Percentiles rank a stretch among this genome's conserved stretches.
phyloP scores from a whole-genome alignment of 805 yeast genomes.

The Peterozyma toletana region DNA sequence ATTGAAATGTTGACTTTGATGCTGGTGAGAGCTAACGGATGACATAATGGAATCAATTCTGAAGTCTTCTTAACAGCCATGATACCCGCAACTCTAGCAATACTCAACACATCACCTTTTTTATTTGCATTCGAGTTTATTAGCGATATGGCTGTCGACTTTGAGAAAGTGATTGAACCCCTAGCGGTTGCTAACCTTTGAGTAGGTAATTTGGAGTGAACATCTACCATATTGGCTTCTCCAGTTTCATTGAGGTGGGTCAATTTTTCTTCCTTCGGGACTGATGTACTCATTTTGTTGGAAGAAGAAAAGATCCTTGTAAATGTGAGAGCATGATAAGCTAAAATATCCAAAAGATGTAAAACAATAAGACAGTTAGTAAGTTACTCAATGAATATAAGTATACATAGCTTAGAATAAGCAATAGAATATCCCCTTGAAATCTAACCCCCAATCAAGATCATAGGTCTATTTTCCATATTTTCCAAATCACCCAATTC shows the following conservation, averaged over 20 bases:
- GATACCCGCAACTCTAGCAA: slow-evolving; percentile 42
- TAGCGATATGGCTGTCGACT: slow-evolving; percentile 20
- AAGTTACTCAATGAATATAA: background rate
- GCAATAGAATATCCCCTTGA: background rate
- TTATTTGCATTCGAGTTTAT: slow-evolving; percentile 30
- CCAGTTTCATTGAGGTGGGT: slow-evolving; percentile 9
- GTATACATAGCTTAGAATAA: background rate
- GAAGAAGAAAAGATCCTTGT: too few species aligned
- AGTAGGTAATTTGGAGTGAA: slow-evolving; percentile 30
- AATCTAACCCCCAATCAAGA: slow-evolving; percentile 44
- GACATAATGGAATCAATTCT: slow-evolving; percentile 42
- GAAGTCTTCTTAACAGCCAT: slow-evolving; percentile 44
- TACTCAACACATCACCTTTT: slow-evolving; percentile 45
- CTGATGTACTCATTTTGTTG: too few species aligned
- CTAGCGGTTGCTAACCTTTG: slow-evolving; percentile 34
- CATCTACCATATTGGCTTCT: slow-evolving; percentile 39
- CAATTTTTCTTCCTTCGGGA: background rate
- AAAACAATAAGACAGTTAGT: too few species aligned
- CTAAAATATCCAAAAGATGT: too few species aligned
- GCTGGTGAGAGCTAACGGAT: slow-evolving; percentile 36
- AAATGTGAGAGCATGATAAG: too few species aligned
- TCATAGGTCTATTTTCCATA: slow-evolving; percentile 48
- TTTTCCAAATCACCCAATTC: slow-evolving; percentile 38
- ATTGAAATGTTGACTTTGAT: slow-evolving; percentile 25
- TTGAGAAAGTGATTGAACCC: slow-evolving; percentile 34